These are phyloP conservation scores for Phellopilus nigrolimitatus DNA, from an alignment of 1,284 basidiomycete genomes.

Conservation along the genomic window DNA sequence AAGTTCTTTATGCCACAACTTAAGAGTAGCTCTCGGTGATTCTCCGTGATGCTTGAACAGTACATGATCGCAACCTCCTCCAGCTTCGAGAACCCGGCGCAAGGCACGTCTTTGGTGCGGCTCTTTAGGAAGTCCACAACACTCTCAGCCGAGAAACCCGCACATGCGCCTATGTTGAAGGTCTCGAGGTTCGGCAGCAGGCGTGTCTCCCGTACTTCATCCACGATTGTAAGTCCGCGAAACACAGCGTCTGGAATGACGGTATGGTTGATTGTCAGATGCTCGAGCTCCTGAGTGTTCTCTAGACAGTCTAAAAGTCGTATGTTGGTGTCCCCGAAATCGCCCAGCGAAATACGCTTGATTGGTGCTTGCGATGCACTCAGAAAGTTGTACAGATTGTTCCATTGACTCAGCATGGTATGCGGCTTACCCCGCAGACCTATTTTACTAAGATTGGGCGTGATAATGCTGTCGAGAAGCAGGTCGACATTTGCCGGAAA, in stretches of 20 bases:
- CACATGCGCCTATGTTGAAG: constrained; percentile 16
- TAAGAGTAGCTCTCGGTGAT: neutral
- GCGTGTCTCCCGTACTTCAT: neutral
- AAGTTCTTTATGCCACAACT: constrained; percentile 7
- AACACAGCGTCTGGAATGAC: constrained; percentile 7
- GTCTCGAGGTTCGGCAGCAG: constrained; percentile 16
- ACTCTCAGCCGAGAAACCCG: constrained; percentile 4
- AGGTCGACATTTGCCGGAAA: constrained; percentile 12
- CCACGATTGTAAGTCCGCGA: neutral
- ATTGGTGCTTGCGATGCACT: constrained; percentile 7
- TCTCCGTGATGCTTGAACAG: constrained; percentile 1
- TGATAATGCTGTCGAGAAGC: constrained; percentile 6
- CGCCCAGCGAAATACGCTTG: constrained; percentile 15
- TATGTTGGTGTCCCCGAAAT: constrained; percentile 8
- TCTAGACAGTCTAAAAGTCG: constrained; percentile 7
- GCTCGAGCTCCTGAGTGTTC: neutral
- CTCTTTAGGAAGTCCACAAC: constrained; percentile 5
- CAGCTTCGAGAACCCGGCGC: constrained; percentile 1
- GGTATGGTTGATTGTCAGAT: constrained; percentile 17
- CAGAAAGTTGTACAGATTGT: constrained; percentile 8
- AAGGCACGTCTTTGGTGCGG: neutral
- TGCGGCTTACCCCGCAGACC: constrained; percentile 14
- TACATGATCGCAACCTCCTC: constrained; percentile 10
- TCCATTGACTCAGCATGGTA: neutral
- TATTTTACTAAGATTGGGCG: constrained; percentile 14